Conservation (phyloP, 208 protist genomes). For the Tritrichomonas musculus region DNA sequence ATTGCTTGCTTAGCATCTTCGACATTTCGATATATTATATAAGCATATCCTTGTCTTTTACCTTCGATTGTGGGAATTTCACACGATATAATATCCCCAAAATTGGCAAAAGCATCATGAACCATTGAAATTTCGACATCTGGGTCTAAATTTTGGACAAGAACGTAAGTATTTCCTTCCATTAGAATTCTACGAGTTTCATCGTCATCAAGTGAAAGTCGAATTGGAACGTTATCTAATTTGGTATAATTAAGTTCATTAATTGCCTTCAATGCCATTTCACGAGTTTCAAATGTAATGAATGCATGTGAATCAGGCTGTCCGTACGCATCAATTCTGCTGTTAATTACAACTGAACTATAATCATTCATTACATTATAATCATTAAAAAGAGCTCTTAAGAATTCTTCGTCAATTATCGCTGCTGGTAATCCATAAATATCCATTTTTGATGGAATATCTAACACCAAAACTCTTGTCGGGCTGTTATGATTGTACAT, state of each 20-base stretch:
- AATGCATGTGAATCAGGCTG: too few species aligned
- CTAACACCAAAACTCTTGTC: too few species aligned
- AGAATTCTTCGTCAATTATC: too few species aligned
- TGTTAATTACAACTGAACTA: too few species aligned
- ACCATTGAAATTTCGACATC: not conserved
- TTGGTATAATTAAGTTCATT: not conserved
- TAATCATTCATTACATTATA: too few species aligned
- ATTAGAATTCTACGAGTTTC: not conserved
- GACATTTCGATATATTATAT: not conserved
- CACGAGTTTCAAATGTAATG: not conserved
- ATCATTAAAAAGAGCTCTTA: too few species aligned
- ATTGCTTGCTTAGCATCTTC: slow-evolving; percentile 12
- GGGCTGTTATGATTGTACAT: too few species aligned
- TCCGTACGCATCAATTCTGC: too few species aligned
- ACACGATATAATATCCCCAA: slow-evolving; percentile 19
- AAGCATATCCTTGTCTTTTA: not conserved
- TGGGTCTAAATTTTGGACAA: not conserved
- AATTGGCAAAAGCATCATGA: slow-evolving; percentile 9
- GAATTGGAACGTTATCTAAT: not conserved
- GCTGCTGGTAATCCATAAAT: too few species aligned
- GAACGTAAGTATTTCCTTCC: not conserved
- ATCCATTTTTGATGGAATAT: too few species aligned
- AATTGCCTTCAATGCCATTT: not conserved
- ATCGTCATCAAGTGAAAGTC: not conserved
- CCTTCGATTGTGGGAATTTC: not conserved